A percentile compares a stretch with the other conserved stretches of the same genome.
Conservation (phyloP, 2,329 filamentous ascomycete species). For the Penicillium sclerotigenum region DNA sequence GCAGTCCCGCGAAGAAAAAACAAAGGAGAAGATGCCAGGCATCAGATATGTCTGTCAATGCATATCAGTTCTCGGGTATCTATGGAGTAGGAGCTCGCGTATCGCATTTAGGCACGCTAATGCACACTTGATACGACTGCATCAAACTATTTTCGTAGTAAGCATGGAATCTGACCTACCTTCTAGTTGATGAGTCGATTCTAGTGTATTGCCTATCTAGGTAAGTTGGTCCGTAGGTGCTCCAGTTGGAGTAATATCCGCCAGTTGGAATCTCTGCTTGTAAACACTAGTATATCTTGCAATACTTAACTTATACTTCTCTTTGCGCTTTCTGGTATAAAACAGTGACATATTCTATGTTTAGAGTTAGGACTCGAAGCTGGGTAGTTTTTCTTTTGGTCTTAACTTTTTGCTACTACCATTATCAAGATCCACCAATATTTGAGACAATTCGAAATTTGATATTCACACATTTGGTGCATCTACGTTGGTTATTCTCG, state of each 20-base stretch:
- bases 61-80: background rate
- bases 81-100: background rate
- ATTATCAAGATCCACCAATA: background rate
- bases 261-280: too few relatives aligned
- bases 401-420: background rate
- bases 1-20: background rate
- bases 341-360: background rate
- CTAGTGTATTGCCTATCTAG: background rate
- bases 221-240: background rate
- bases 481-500: background rate
- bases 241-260: background rate
- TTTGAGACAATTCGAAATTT: background rate
- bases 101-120: background rate
- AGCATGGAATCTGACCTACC: background rate
- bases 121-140: background rate
- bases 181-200: background rate
- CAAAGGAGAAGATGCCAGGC: background rate
- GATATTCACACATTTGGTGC: background rate
- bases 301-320: background rate
- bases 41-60: background rate
- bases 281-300: too few relatives aligned
- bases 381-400: background rate
- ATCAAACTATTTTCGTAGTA: background rate
- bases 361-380: too few relatives aligned
- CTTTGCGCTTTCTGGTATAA: background rate